phyloP scores from a whole-genome alignment of 345 rosid species.

The Bruguiera parviflora region DNA sequence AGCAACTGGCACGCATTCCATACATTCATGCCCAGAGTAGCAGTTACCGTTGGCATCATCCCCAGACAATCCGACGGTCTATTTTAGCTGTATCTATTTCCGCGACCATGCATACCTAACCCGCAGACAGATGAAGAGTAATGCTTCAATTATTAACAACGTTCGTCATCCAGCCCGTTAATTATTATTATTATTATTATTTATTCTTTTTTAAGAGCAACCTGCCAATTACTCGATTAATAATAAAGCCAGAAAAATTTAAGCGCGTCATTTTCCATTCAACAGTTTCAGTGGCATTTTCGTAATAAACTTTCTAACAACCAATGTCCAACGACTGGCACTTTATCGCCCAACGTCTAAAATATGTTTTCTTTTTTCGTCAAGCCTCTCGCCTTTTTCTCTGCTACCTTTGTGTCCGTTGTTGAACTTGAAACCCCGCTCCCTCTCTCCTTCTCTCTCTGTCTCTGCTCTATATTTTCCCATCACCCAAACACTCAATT shows the following conservation, averaged over 20 bases:
- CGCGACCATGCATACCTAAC: no score
- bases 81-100: no score
- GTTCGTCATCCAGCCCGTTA: no score
- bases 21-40: neutral
- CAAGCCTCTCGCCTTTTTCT: neutral
- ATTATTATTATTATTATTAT: neutral
- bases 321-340: constrained; percentile 5
- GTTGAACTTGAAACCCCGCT: neutral
- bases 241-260: neutral
- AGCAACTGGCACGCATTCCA: neutral
- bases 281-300: constrained; percentile 15
- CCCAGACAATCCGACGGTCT: no score
- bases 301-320: constrained; percentile 19
- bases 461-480: constrained; percentile 11
- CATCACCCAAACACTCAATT: constrained; percentile 1
- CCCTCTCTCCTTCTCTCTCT: neutral
- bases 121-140: no score
- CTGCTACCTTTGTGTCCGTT: constrained; percentile 31
- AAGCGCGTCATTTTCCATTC: neutral
- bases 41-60: neutral
- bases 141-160: no score
- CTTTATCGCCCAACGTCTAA: constrained; percentile 2
- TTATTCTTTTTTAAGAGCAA: neutral
- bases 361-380: constrained; percentile 1
- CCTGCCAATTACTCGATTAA: neutral